Evolutionary conservation across 805 yeast genomes (phyloP).

Genomic region (Barnettozyma sucrosica): DNA sequence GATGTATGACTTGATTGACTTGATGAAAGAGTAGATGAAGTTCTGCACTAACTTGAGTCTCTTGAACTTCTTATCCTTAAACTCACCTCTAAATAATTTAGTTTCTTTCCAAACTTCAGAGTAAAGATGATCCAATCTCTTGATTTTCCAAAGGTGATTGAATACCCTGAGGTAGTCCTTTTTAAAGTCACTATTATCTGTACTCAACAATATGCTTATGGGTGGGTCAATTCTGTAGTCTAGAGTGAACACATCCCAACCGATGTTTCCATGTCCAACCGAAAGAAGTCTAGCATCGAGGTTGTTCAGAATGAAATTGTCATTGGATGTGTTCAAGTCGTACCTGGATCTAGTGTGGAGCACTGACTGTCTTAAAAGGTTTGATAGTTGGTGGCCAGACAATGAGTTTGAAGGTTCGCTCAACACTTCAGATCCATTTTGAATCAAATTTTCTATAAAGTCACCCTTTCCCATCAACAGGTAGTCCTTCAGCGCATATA

Average conservation of each 20-base stretch:
- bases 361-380: slow-evolving; percentile 60
- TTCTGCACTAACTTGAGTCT: slow-evolving; percentile 29
- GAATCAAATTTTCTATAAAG: slow-evolving; percentile 61
- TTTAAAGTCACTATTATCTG: slow-evolving; percentile 36
- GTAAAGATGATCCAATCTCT: slow-evolving; percentile 52
- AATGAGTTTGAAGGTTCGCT: slow-evolving; percentile 57
- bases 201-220: slow-evolving; percentile 49
- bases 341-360: slow-evolving; percentile 44
- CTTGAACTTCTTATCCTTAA: slow-evolving; percentile 24
- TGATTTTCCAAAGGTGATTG: slow-evolving; percentile 78
- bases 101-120: slow-evolving; percentile 41
- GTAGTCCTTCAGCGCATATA: slow-evolving; percentile 58
- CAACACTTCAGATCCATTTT: slow-evolving; percentile 47
- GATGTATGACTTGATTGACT: slow-evolving; percentile 28
- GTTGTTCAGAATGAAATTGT: slow-evolving; percentile 39
- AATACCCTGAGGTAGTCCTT: slow-evolving; percentile 72
- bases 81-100: slow-evolving; percentile 25
- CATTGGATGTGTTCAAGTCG: slow-evolving; percentile 30
- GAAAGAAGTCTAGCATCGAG: slow-evolving; percentile 82
- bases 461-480: slow-evolving; percentile 76
- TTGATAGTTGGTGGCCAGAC: slow-evolving; percentile 60
- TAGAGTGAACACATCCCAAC: slow-evolving; percentile 90
- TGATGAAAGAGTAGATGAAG: slow-evolving; percentile 28
- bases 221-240: slow-evolving; percentile 61
- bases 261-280: slow-evolving; percentile 63